Base-by-base conservation (phyloP, 2,329 filamentous ascomycete species). In the Sclerotinia trifoliorum region DNA sequence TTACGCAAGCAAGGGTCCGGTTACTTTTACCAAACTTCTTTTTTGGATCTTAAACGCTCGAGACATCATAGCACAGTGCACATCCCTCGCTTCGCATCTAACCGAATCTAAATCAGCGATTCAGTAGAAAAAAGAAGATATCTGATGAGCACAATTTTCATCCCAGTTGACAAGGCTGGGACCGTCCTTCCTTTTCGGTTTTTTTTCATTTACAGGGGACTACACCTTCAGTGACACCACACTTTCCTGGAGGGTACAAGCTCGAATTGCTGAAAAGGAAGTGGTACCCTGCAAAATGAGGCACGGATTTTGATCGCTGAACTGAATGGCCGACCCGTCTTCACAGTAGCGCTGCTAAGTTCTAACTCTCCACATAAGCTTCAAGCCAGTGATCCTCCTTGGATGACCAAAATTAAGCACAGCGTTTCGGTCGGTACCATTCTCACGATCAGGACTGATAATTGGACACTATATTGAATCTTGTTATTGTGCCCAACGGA, bases 101-200 rank as follows among this genome's bases (percentile, higher is more conserved):
- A 35, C 10, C 26, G 21, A 55, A 55, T 49, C 44, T 11, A 26
- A 46, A 46, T 24, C 19, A 32, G 58, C 58, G 44, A 61, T 62
- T 62, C 58, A 49, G 58, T 13, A 67, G 39, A 26, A 17, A 46
- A 4, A 55, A 44, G 46, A 62, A 24, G 35, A 58, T 32, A 26
- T 60, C 44, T 48, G 44, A 67, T 39, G n/a, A n/a, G n/a, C n/a
- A n/a, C n/a, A n/a, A 54, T 39, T 55, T 55, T 3, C 19, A 54
- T 55, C 65, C 65, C 46, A 24, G 65, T 39, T 26, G 49, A 65
- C 65, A 67, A 67, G 65, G 65, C 65, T 67, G 56, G 65, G 65
- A 35, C 57, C 49, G 65, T 32, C 55, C 55, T 66, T 54, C 65
- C 65, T 44, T 17, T 66, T 62, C 57, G 62, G 44, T 44, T 51